Conservation (phyloP, 495 filamentous ascomycete genomes). For the Tuber aestivum region DNA sequence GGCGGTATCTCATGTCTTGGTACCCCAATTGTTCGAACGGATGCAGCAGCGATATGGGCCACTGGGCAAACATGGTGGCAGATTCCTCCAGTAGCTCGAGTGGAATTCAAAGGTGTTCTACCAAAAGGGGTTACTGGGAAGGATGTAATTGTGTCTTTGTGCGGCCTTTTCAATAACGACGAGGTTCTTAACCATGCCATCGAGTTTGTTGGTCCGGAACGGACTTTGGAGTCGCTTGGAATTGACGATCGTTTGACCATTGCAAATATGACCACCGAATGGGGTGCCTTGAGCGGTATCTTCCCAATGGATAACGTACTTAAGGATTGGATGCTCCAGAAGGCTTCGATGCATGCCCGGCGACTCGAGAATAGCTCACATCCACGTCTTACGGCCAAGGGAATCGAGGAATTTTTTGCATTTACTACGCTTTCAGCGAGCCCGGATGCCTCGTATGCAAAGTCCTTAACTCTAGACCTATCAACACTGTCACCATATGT, state of each 20-base stretch:
- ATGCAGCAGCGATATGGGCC: slow-evolving; percentile 81
- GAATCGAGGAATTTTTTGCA: slow-evolving; percentile 63
- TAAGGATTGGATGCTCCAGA: slow-evolving; percentile 67
- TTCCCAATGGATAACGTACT: slow-evolving; percentile 79
- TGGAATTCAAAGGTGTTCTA: slow-evolving; percentile 68
- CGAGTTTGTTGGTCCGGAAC: slow-evolving; percentile 75
- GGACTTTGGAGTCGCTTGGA: slow-evolving; percentile 67
- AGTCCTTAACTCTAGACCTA: slow-evolving; percentile 68
- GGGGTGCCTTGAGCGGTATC: slow-evolving; percentile 74
- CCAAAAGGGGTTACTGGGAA: slow-evolving; percentile 85
- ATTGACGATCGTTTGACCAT: slow-evolving; percentile 79
- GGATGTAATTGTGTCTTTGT: slow-evolving; percentile 88
- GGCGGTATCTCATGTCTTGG: slow-evolving; percentile 75
- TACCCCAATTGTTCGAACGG: slow-evolving; percentile 79
- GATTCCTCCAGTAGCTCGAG: slow-evolving; percentile 74
- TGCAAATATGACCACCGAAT: slow-evolving; percentile 94
- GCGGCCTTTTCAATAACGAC: slow-evolving; percentile 78
- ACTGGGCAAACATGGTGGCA: slow-evolving; percentile 85
- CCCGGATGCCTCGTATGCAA: slow-evolving; percentile 72
- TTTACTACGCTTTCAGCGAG: slow-evolving; percentile 63
- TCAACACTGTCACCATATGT: slow-evolving; percentile 81
- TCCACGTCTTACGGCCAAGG: slow-evolving; percentile 59
- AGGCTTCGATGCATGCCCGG: slow-evolving; percentile 58
- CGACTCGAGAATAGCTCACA: slow-evolving; percentile 39
- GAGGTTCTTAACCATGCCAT: slow-evolving; percentile 91